These are phyloP conservation scores for Neonothopanus nambi DNA, from an alignment of 1,284 basidiomycete species.

Conservation along the genomic window DNA sequence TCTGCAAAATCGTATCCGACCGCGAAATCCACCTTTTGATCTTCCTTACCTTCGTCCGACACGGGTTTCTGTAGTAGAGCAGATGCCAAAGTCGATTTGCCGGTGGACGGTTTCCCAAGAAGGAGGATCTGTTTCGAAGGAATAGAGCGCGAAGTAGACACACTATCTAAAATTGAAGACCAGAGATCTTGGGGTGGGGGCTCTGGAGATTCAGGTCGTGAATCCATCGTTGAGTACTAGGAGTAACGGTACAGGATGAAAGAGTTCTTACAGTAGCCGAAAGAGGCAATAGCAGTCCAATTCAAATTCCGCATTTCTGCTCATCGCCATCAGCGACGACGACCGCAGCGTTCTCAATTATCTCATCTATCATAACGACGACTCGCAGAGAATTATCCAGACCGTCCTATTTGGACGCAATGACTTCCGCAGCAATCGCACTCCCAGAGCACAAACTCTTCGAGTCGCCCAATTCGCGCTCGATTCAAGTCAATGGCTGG, in stretches of 20 bases:
- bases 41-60: constrained; percentile 57
- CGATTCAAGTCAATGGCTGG: constrained; percentile 69
- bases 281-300: constrained; percentile 1
- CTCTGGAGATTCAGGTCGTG: constrained; percentile 4
- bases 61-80: constrained; percentile 68
- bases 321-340: background rate
- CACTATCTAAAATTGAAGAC: constrained; percentile 88
- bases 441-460: constrained; percentile 62
- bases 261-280: background rate
- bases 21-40: constrained; percentile 66
- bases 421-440: constrained; percentile 42
- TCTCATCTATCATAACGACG: background rate
- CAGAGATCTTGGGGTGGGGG: constrained; percentile 78
- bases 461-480: constrained; percentile 65
- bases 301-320: background rate
- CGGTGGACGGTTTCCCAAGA: constrained; percentile 74
- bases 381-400: background rate
- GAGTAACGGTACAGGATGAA: background rate
- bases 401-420: constrained; percentile 15
- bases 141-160: constrained; percentile 82
- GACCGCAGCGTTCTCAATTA: background rate
- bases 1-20: constrained; percentile 88
- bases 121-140: constrained; percentile 84
- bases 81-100: constrained; percentile 73
- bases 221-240: background rate